Evolutionary conservation across 176 grass and related monocot species (phyloP), one percentile per base, ranked within the genome.

Genomic region (Zizania latifolia): DNA sequence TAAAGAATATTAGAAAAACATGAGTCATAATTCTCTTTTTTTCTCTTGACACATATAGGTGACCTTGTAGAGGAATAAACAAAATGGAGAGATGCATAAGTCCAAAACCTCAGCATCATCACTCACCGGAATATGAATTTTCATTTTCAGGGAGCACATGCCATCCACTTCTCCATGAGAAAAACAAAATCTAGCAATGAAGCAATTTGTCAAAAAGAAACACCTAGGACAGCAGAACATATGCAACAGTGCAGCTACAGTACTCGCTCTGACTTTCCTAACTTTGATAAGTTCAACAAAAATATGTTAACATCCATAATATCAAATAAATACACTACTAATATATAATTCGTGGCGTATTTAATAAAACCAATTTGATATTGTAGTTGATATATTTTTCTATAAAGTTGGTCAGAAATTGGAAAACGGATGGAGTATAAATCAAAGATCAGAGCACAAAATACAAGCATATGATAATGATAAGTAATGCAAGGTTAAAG

Each of bases 111-210:
- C 40, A 57, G 48, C 36, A 67, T 36, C 68, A 46, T 46, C 39
- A 17, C 45, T 50, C 45, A 50, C 17, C 45, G n/a, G 54, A 67
- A 36, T 75, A 82, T 48, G 23, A 62, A 71, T 27, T 76, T 16
- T 13, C 46, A 56, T 72, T 85, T 72, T 13, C 60, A 35, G 21
- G 60, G 28, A 85, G 21, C 75, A 84, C 54, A 71, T n/a, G n/a
- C n/a, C n/a, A n/a, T 31, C 19, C 38, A 13, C 30, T 59, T 85
- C 72, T 46, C 21, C 37, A 45, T 10, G 14, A 72, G 10, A 65
- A 59, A 79, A 45, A n/a, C n/a, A 64, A 59, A 21, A 72, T 10
- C 36, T 57, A 11, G 21, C 68, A 46, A 22, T n/a, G 58, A 34
- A 55, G 8, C 46, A 38, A 31, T 79, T 85, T 34, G 68, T 74